Base-by-base conservation (phyloP, 2,329 filamentous ascomycete species). In the Madurella fahalii region DNA sequence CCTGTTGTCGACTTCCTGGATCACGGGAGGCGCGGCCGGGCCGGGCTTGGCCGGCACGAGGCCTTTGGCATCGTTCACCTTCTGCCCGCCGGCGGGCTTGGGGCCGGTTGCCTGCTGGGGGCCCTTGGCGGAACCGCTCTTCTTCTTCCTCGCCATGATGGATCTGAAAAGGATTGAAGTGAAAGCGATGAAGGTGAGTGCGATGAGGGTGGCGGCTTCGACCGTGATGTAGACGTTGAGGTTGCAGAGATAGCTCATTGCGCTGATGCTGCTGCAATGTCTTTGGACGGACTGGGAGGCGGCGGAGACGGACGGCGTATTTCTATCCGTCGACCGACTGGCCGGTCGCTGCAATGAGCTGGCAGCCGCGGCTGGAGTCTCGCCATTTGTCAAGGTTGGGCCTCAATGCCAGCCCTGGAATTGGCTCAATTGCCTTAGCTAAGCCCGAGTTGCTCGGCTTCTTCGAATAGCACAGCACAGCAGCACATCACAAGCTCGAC, bases 191-290 rank as follows among this genome's bases (percentile, higher is more conserved):
- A 63, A 52, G 49, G 53, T 52, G 42, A 64, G 56, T 52, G 54
- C 60, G 56, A 64, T 53, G 59, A 63, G 56, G 53, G 57, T 63
- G 50, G 53, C 58, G 52, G 61, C 57, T 61, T 63, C 60, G 43
- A 61, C 57, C 46, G 61, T 58, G 58, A 62, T 54, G 55, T 54
- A 54, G 50, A 57, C 16, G 50, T 54, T 49, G 53, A 59, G 53
- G 40, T 56, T 58, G 51, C 46, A 56, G 13, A 50, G 25, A 48
- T 53, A 53, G 51, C 50, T 53, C 56, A 58, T 53, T 53, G 57
- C 54, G 48, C 47, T 48, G 48, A 30, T 32, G 46, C 11, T 54
- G 57, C 20, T 46, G 50, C 52, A 47, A 48, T 57, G 40, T 44
- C 47, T 47, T 39, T 52, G 47, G 39, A 51, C 44, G 17, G 39